These are phyloP conservation scores for Diospyros lotus DNA, from an alignment of 148 eudicot species.

Conservation along the genomic window DNA sequence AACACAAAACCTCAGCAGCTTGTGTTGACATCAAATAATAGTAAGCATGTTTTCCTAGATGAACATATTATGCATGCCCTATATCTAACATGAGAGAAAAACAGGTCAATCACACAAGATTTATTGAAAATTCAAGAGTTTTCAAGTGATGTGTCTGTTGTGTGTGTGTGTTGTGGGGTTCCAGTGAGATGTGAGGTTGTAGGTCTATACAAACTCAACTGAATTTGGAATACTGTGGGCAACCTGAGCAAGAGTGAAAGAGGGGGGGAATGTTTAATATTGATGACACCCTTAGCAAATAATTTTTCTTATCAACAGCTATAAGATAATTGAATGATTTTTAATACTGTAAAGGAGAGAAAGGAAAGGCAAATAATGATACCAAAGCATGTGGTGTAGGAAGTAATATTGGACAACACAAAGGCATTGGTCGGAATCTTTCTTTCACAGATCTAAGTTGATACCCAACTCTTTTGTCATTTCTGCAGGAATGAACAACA, in stretches of 20 bases:
- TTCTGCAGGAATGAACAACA: slow-evolving; percentile 40
- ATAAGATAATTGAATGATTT: background rate
- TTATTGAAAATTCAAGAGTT: no score
- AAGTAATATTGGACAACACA: slow-evolving; percentile 86
- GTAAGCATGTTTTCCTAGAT: background rate
- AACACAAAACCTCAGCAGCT: slow-evolving; percentile 13
- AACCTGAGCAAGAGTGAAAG: background rate
- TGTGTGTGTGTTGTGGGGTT: no score
- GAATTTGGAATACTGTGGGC: no score
- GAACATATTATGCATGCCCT: slow-evolving; percentile 3
- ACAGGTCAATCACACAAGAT: no score
- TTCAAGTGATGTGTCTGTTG: no score
- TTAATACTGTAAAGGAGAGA: background rate
- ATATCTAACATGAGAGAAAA: no score
- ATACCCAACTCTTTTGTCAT: slow-evolving; percentile 54
- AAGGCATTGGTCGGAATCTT: slow-evolving; percentile 91
- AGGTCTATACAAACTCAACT: no score
- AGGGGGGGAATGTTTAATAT: background rate
- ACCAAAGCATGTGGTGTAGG: slow-evolving; percentile 98
- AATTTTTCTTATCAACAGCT: background rate
- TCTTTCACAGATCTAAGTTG: slow-evolving; percentile 61
- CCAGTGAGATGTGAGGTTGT: no score
- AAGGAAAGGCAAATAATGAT: slow-evolving; percentile 13
- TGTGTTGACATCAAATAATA: background rate
- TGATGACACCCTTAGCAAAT: background rate